Evolutionary conservation across 1,284 basidiomycete genomes (phyloP).

Genomic region (Xerocomus amazonicus): DNA sequence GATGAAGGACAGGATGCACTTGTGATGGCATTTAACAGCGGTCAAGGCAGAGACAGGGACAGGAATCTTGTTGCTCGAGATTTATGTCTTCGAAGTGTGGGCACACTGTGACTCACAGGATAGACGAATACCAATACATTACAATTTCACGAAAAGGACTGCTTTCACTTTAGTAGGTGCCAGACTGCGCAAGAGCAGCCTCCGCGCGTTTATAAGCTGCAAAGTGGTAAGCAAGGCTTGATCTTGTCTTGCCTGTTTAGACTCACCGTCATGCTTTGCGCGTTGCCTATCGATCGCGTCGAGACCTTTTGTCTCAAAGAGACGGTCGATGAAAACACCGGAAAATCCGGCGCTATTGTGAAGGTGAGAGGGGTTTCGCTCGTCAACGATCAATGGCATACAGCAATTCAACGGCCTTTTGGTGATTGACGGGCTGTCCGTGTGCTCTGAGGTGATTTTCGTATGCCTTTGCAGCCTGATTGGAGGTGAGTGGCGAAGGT

Average conservation of each 20-base stretch:
- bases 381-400: constrained; percentile 5
- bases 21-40: constrained; percentile 67
- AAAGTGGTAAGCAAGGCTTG: constrained; percentile 1
- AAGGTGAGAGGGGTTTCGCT: background rate
- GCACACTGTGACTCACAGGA: constrained; percentile 33
- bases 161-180: constrained; percentile 10
- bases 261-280: constrained; percentile 23
- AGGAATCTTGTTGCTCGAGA: constrained; percentile 68
- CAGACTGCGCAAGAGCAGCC: constrained; percentile 5
- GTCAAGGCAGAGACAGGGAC: constrained; percentile 66
- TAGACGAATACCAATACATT: constrained; percentile 13
- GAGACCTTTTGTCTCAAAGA: constrained; percentile 27
- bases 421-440: constrained; percentile 24
- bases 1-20: constrained; percentile 80
- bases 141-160: background rate
- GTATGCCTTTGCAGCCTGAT: constrained; percentile 31
- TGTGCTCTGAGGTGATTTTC: constrained; percentile 17
- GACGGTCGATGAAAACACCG: constrained; percentile 26
- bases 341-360: constrained; percentile 22
- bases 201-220: constrained; percentile 15
- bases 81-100: constrained; percentile 67
- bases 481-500: background rate
- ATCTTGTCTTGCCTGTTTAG: no score
- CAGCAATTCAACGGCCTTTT: constrained; percentile 26
- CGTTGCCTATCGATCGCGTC: constrained; percentile 17